Percentiles rank a stretch among this genome's conserved stretches.
Evolutionary conservation across 352 stramenopile genomes (phyloP).

Genomic region (Globisporangium paroecandrum): DNA sequence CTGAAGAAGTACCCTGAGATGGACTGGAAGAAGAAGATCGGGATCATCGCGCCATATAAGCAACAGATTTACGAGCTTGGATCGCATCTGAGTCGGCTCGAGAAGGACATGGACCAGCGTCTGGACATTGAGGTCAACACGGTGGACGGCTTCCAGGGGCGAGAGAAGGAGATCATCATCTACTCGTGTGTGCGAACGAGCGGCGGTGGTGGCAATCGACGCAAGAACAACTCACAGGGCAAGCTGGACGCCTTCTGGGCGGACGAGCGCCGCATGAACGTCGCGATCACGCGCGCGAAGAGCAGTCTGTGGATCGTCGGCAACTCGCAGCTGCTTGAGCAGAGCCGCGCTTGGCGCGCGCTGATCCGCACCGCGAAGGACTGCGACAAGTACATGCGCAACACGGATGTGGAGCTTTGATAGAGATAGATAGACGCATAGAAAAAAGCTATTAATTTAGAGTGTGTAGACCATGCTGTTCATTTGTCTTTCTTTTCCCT

Average conservation of each 20-base stretch:
- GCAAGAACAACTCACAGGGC: constrained; percentile 17
- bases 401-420: constrained; percentile 21
- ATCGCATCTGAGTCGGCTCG: constrained; percentile 59
- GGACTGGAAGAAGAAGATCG: constrained; percentile 91
- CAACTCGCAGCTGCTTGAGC: constrained; percentile 64
- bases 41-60: constrained; percentile 98
- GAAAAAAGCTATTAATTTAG: background rate
- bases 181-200: constrained; percentile 97
- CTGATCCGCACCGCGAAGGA: constrained; percentile 68
- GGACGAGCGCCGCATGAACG: constrained; percentile 98
- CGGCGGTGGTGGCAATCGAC: constrained; percentile 41
- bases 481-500: background rate
- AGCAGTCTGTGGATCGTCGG: constrained; percentile 90
- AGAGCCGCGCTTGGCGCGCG: constrained; percentile 62
- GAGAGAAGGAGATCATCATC: constrained; percentile 98
- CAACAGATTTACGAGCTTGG: constrained; percentile 93
- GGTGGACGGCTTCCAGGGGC: constrained; percentile 97
- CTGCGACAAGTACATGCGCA: constrained; percentile 39
- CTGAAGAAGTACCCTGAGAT: constrained; percentile 69
- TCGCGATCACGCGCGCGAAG: constrained; percentile 97
- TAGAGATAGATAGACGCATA: constrained; percentile 9
- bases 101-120: constrained; percentile 37
- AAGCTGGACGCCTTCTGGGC: constrained; percentile 89
- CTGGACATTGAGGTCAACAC: constrained; percentile 89
- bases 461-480: background rate